Conservation (phyloP, 371 early-diverging fungal species). For the Rhizopus arrhizus region DNA sequence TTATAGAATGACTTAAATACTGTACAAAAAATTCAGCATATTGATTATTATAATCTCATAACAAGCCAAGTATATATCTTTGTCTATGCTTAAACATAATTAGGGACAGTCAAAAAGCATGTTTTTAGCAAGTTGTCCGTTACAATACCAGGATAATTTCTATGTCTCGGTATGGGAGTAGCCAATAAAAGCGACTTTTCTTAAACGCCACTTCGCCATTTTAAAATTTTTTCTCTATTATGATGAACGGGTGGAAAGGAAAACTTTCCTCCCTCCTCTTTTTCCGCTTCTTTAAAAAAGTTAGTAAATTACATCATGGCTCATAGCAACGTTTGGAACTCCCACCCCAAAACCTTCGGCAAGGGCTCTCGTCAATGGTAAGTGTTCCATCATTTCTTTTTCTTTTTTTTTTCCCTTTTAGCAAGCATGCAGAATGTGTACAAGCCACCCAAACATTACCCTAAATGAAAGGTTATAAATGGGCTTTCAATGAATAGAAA, state of each 20-base stretch:
- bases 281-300: constrained; percentile 20
- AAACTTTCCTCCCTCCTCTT: constrained; percentile 25
- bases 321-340: constrained; percentile 95
- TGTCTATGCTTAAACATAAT: too few species aligned
- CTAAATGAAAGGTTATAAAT: background rate
- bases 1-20: too few species aligned
- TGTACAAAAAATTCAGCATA: too few species aligned
- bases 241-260: constrained; percentile 1
- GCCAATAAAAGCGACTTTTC: constrained; percentile 1
- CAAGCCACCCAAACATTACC: constrained; percentile 24
- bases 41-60: too few species aligned
- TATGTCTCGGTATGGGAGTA: background rate
- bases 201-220: constrained; percentile 3
- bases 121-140: too few species aligned
- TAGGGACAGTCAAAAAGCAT: too few species aligned
- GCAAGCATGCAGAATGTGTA: constrained; percentile 8
- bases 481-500: background rate
- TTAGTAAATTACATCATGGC: constrained; percentile 69
- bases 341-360: constrained; percentile 95
- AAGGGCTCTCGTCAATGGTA: constrained; percentile 99
- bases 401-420: constrained; percentile 5
- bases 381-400: constrained; percentile 3
- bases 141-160: too few species aligned
- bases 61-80: too few species aligned
- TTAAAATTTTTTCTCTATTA: constrained; percentile 12